Evolutionary conservation across 1,139 yeast genomes (phyloP).

Genomic region (Magnusiomyces fungicola): DNA sequence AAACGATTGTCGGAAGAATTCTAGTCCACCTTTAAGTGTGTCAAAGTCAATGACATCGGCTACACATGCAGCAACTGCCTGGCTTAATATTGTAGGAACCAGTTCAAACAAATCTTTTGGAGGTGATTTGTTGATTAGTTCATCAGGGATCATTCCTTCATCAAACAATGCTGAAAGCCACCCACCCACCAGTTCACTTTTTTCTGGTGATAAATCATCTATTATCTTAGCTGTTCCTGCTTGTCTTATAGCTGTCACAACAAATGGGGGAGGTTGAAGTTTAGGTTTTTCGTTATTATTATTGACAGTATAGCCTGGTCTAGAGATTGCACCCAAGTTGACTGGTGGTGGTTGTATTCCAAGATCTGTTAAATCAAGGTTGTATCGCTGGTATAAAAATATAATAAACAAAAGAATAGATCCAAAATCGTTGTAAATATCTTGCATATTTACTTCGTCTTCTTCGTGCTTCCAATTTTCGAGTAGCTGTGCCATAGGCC

Average conservation of each 20-base stretch:
- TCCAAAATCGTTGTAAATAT: slow-evolving; percentile 62
- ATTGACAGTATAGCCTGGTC: background rate
- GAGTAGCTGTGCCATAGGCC: slow-evolving; percentile 31
- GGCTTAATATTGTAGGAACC: slow-evolving; percentile 68
- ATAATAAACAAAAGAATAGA: slow-evolving; percentile 46
- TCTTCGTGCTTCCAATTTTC: slow-evolving; percentile 32
- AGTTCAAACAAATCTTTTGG: slow-evolving; percentile 62
- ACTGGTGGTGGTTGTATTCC: slow-evolving; percentile 6
- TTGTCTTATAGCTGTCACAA: background rate
- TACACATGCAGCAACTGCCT: slow-evolving; percentile 58
- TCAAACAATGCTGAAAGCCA: slow-evolving; percentile 83
- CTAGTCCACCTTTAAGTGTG: slow-evolving; percentile 49
- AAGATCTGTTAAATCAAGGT: slow-evolving; percentile 32
- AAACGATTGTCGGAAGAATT: slow-evolving; percentile 58
- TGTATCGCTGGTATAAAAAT: slow-evolving; percentile 40
- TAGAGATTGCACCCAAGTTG: slow-evolving; percentile 1
- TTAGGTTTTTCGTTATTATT: slow-evolving; percentile 5
- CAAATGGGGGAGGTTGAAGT: background rate
- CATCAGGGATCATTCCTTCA: slow-evolving; percentile 82
- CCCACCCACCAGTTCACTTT: slow-evolving; percentile 48
- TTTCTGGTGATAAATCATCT: slow-evolving; percentile 25
- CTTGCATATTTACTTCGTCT: slow-evolving; percentile 56
- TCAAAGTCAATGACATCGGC: slow-evolving; percentile 47
- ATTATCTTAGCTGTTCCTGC: slow-evolving; percentile 8
- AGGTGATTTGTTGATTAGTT: slow-evolving; percentile 57